Evolutionary conservation across 768 basidiomycete species (phyloP).

Genomic region (Hygrophorus pudorinus): DNA sequence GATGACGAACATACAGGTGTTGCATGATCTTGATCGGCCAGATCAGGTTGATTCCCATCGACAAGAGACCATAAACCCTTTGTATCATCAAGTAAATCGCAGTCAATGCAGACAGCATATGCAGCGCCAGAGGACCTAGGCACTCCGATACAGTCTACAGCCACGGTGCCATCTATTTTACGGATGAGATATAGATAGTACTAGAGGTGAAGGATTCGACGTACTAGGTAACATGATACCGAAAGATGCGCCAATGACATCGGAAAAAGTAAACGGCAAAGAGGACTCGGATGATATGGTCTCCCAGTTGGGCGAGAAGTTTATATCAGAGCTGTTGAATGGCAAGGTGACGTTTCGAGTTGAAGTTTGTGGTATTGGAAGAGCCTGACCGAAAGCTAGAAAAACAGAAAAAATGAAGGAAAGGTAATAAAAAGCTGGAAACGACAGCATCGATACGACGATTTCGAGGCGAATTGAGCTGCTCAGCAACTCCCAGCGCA

Average conservation of each 20-base stretch:
- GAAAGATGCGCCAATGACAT: background rate
- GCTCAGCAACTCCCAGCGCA: conserved; percentile 6
- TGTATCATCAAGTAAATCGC: background rate
- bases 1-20: background rate
- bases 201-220: conserved; percentile 16
- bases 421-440: background rate
- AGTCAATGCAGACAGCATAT: conserved; percentile 5
- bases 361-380: background rate
- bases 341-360: background rate
- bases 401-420: background rate
- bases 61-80: background rate
- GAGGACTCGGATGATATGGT: background rate
- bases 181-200: conserved; percentile 3
- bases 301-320: background rate
- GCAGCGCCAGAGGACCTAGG: background rate
- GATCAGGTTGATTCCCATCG: background rate
- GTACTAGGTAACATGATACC: conserved; percentile 40
- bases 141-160: background rate
- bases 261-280: background rate
- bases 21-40: background rate
- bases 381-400: background rate
- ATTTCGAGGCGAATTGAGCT: background rate
- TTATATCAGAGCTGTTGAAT: background rate
- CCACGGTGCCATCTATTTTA: conserved; percentile 38
- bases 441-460: background rate